Percentiles rank a stretch among this genome's conserved stretches.
These are phyloP conservation scores for Neurospora africana DNA, from an alignment of 495 filamentous ascomycete genomes.

Conservation along the genomic window DNA sequence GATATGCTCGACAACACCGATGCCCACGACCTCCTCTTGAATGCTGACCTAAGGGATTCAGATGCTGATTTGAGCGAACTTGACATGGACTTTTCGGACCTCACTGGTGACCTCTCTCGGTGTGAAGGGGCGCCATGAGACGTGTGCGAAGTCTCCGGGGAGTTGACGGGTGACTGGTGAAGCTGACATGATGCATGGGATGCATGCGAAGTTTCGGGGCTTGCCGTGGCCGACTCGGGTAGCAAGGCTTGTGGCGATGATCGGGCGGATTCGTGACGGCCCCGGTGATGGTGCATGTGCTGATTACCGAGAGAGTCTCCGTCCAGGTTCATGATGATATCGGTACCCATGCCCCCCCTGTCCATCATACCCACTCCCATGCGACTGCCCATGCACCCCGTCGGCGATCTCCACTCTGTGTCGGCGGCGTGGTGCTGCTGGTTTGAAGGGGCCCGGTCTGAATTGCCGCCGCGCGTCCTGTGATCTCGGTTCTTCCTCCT, in stretches of 20 bases:
- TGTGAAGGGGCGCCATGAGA: neutral
- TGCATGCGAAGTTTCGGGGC: neutral
- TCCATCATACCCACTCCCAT: neutral
- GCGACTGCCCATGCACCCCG: neutral
- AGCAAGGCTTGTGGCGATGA: neutral
- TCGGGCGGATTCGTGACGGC: neutral
- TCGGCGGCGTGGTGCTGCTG: neutral
- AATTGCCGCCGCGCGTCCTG: slow-evolving; percentile 3
- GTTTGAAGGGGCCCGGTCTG: too few relatives aligned
- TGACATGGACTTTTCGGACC: slow-evolving; percentile 13
- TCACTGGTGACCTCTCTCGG: slow-evolving; percentile 17
- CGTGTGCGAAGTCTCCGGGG: slow-evolving; percentile 8
- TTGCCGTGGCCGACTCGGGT: neutral
- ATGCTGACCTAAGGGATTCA: slow-evolving; percentile 17
- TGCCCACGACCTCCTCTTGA: slow-evolving; percentile 23
- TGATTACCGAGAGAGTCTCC: neutral
- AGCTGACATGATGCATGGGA: neutral
- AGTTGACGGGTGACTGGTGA: slow-evolving; percentile 6
- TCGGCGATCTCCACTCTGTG: neutral
- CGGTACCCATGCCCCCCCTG: neutral
- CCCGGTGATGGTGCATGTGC: neutral
- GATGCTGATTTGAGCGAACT: slow-evolving; percentile 16
- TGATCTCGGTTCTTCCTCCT: slow-evolving; percentile 8
- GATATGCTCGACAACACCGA: slow-evolving; percentile 26
- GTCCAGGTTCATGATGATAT: neutral